A percentile compares a stretch with the other conserved stretches of the same genome.
Evolutionary conservation across 768 basidiomycete species (phyloP).

Genomic region (Lentinula boryana): DNA sequence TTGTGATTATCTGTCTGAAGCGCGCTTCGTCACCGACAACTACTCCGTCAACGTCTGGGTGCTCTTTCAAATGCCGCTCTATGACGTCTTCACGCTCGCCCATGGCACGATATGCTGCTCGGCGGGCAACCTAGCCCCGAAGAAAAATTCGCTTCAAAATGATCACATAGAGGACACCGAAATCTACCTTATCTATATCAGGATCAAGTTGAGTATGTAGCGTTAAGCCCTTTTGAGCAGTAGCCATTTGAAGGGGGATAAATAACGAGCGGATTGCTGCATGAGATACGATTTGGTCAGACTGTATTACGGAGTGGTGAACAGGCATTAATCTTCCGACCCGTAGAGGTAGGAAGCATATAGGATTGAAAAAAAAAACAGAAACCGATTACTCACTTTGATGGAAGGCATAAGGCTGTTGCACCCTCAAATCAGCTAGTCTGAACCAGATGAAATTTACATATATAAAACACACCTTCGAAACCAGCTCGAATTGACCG

Average conservation of each 20-base stretch:
- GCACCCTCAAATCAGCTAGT: background rate
- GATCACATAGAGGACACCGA: background rate
- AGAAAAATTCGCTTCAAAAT: background rate
- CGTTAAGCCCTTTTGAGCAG: conserved; percentile 50
- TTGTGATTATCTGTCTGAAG: conserved; percentile 60
- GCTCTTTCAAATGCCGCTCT: conserved; percentile 19
- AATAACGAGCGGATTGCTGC: conserved; percentile 49
- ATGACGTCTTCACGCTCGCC: conserved; percentile 31
- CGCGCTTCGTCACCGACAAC: conserved; percentile 70
- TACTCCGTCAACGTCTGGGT: conserved; percentile 30
- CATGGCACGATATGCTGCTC: conserved; percentile 36
- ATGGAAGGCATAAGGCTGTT: conserved; percentile 52
- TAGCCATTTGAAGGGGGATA: conserved; percentile 47
- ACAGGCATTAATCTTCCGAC: background rate
- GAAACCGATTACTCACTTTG: conserved; percentile 22
- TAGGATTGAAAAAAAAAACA: background rate
- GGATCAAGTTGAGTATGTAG: conserved; percentile 52
- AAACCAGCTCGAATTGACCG: conserved; percentile 55
- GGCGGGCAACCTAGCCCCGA: conserved; percentile 33
- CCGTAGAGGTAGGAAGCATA: no score
- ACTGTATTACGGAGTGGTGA: background rate
- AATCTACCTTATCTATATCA: conserved; percentile 39
- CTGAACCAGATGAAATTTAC: background rate
- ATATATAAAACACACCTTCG: conserved; percentile 19
- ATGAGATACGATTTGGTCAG: background rate